A percentile compares a stretch with the other conserved stretches of the same genome.
These are phyloP conservation scores for Erucastrum elatum DNA, from an alignment of 345 rosid genomes.

Conservation along the genomic window DNA sequence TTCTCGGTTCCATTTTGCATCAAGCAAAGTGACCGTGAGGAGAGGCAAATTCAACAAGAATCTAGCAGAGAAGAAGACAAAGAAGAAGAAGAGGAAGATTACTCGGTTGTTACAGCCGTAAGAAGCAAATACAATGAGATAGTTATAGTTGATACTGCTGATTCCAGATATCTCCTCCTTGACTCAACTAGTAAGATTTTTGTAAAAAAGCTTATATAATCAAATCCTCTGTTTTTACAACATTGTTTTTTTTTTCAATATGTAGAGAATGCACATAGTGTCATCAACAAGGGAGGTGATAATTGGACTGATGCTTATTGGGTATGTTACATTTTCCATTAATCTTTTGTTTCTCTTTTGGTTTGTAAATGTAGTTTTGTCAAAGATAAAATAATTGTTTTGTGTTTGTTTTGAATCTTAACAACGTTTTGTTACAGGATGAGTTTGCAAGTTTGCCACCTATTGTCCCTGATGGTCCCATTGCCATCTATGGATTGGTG, in stretches of 20 bases:
- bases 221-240: slow-evolving; percentile 11
- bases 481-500: slow-evolving; percentile 85
- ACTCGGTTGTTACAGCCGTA: slow-evolving; percentile 53
- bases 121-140: slow-evolving; percentile 72
- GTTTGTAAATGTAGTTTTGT: background rate
- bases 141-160: slow-evolving; percentile 61
- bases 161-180: slow-evolving; percentile 69
- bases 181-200: slow-evolving; percentile 61
- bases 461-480: slow-evolving; percentile 66
- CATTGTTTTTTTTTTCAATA: background rate
- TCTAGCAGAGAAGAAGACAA: background rate
- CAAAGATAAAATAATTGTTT: background rate
- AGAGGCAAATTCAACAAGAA: slow-evolving; percentile 10
- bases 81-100: slow-evolving; percentile 49
- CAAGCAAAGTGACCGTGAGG: slow-evolving; percentile 15
- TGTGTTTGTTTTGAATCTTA: background rate
- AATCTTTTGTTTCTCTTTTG: background rate
- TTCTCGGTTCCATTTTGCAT: slow-evolving; percentile 31
- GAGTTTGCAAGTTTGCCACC: slow-evolving; percentile 79
- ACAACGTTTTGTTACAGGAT: slow-evolving; percentile 49
- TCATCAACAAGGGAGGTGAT: slow-evolving; percentile 55
- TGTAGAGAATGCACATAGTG: slow-evolving; percentile 82
- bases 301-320: slow-evolving; percentile 81
- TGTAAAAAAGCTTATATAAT: background rate
- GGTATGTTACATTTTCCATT: slow-evolving; percentile 44